phyloP scores from a whole-genome alignment of 23 red algal species.

The Gracilaria vermiculophylla region DNA sequence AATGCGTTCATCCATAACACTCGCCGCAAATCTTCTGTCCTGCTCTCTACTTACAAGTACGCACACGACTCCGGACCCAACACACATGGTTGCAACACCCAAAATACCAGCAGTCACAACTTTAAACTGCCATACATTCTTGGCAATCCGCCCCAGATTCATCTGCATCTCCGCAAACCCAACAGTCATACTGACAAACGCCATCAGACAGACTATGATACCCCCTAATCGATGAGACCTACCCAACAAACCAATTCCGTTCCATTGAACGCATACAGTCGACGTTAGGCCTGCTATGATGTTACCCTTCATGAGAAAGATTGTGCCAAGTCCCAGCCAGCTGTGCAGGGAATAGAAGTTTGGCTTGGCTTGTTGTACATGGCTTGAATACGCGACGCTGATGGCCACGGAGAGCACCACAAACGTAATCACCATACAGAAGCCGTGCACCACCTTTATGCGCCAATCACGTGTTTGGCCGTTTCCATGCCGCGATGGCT shows the following conservation, averaged over 20 bases:
- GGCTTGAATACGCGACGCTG: slow-evolving; percentile 34
- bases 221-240: neutral
- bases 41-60: neutral
- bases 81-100: neutral
- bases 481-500: neutral
- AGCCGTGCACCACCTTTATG: neutral
- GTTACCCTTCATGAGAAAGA: slow-evolving; percentile 39
- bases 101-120: neutral
- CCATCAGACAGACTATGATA: neutral
- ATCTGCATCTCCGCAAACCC: slow-evolving; percentile 25
- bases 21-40: neutral
- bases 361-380: neutral
- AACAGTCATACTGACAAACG: neutral
- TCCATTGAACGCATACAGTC: neutral
- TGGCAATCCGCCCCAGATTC: neutral
- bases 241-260: neutral
- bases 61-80: neutral
- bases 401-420: slow-evolving; percentile 6
- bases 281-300: neutral
- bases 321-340: slow-evolving; percentile 17
- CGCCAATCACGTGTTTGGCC: neutral
- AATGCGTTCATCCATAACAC: neutral
- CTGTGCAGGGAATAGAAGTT: slow-evolving; percentile 44
- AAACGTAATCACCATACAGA: slow-evolving; percentile 1
- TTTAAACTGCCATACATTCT: neutral